phyloP scores from a whole-genome alignment of 2,329 filamentous ascomycete genomes.

The Esteya vermicola region DNA sequence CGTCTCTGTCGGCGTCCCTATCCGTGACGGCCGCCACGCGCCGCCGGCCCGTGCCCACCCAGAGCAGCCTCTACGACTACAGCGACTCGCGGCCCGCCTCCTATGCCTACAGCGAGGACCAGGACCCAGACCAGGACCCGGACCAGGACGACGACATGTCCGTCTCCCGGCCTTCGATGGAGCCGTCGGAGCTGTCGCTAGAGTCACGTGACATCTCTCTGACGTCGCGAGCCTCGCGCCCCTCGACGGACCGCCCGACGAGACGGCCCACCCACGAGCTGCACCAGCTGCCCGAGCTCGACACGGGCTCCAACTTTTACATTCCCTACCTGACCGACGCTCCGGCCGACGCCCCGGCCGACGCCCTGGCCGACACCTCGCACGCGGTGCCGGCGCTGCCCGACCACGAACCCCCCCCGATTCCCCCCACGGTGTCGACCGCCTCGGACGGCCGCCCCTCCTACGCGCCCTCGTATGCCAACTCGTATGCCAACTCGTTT shows the following conservation, averaged over 20 bases:
- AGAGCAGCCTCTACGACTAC: neutral
- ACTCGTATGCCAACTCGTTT: slow-evolving; percentile 15
- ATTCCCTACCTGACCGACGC: slow-evolving; percentile 29
- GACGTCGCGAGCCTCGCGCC: neutral
- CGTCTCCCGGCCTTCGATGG: no score
- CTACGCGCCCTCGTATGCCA: no score
- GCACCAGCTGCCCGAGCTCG: slow-evolving; percentile 35
- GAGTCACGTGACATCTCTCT: neutral
- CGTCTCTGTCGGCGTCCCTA: no score
- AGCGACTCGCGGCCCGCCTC: slow-evolving; percentile 16
- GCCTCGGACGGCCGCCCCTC: slow-evolving; percentile 7
- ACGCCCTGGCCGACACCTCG: no score
- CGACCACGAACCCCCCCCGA: slow-evolving; percentile 35
- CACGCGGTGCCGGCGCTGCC: slow-evolving; percentile 20
- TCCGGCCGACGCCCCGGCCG: no score
- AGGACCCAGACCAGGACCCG: slow-evolving; percentile 18
- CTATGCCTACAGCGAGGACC: slow-evolving; percentile 11
- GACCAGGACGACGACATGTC: no score
- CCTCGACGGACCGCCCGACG: no score
- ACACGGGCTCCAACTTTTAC: slow-evolving; percentile 35
- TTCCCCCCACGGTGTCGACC: slow-evolving; percentile 25
- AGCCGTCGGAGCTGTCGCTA: no score
- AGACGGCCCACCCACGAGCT: neutral
- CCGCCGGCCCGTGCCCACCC: no score
- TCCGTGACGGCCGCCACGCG: no score